Base-by-base conservation (phyloP, 257 asterid species). In the Solanum pinnatisectum region DNA sequence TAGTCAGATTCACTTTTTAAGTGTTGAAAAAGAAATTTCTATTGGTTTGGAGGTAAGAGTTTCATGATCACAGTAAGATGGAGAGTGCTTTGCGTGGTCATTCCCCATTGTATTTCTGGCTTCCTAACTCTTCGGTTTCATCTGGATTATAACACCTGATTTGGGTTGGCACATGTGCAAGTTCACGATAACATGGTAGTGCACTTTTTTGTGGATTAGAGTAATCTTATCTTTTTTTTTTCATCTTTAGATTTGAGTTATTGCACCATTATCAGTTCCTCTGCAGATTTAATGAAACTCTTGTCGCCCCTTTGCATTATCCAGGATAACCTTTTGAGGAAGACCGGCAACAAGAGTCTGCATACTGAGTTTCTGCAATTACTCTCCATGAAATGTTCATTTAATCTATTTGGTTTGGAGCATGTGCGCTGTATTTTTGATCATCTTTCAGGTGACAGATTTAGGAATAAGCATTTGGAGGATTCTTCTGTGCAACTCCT, bases 381-480 rank as follows among this genome's bases (percentile, higher is more conserved):
- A 89, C 94, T 96, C 88, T 92, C 88, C 67, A 85, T 81, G 86
- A 95, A 94, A 93, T 94, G 94, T 87, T 91, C 92, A 87, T 92
- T 89, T 83, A 96, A 94, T 90, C 88, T 96, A 88, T 95, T 95
- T 91, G 89, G 93, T 91, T 91, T 87, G 12, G 91, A 94, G 91
- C 95, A 93, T 68, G 92, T 96, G 82, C 87, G 32, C 37, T 94
- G 83, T 90, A 92, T 96, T 86, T 77, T 96, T 85, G 93, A 94
- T 87, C 87, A 87, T 89, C 94, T 95, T 87, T 90, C 90, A 20
- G 88, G 90, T 87, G 91, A 90, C 82, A 90, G 90, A 63, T 90
- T 88, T 85, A 92, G 91, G 87, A 87, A 86, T 84, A 89, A 90
- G 87, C 91, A 89, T 90, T 87, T 93, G 90, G 91, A 90, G 92